Conservation (phyloP, 441 rosid genomes). For the Theobroma grandiflorum region DNA sequence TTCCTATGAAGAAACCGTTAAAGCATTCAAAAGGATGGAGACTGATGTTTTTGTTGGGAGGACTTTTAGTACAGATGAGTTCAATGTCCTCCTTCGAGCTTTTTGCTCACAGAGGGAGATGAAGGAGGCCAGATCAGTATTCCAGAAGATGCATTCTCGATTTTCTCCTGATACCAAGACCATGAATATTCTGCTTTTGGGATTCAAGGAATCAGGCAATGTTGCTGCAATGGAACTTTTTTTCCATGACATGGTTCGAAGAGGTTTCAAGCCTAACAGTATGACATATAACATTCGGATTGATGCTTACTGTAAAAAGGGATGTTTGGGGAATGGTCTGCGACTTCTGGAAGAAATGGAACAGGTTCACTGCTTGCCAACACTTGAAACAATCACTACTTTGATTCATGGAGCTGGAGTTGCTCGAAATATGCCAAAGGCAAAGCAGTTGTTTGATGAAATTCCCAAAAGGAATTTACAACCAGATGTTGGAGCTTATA, state of each 20-base stretch:
- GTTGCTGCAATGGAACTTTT: constrained; percentile 81
- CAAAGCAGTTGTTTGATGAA: constrained; percentile 77
- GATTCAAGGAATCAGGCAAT: constrained; percentile 84
- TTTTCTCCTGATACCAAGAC: constrained; percentile 73
- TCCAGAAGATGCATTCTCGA: constrained; percentile 57
- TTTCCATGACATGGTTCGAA: constrained; percentile 74
- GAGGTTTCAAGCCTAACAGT: constrained; percentile 69
- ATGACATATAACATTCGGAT: constrained; percentile 69
- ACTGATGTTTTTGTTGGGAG: constrained; percentile 55
- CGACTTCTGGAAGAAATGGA: constrained; percentile 82
- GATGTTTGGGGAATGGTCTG: constrained; percentile 69
- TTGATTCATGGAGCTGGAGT: constrained; percentile 87
- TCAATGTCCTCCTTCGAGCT: constrained; percentile 77
- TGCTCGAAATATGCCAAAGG: constrained; percentile 56
- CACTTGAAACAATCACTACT: constrained; percentile 71
- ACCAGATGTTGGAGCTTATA: constrained; percentile 74
- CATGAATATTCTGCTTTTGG: constrained; percentile 77
- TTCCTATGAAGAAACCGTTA: constrained; percentile 71
- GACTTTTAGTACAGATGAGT: constrained; percentile 71
- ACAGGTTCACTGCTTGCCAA: constrained; percentile 40
- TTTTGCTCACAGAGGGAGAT: constrained; percentile 71
- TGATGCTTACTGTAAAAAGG: constrained; percentile 83
- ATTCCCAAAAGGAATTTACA: constrained; percentile 56
- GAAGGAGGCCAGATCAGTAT: constrained; percentile 81
- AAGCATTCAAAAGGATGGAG: constrained; percentile 74